A percentile compares a stretch with the other conserved stretches of the same genome.
Conservation (phyloP, 225 moss, liverwort and hornwort species). For the Ulota crispa region DNA sequence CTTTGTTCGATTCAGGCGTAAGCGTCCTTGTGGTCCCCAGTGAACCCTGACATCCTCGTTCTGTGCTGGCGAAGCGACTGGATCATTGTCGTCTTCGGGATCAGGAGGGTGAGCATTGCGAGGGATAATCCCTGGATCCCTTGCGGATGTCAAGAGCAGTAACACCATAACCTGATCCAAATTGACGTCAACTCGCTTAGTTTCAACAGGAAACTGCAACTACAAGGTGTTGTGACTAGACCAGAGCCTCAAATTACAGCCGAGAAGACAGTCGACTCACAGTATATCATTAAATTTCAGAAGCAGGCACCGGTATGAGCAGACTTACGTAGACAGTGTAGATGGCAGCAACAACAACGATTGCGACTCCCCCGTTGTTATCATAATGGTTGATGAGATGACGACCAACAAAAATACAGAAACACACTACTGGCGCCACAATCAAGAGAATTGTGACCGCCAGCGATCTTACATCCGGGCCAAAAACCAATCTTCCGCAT, state of each 20-base stretch:
- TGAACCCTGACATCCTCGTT: constrained; percentile 6
- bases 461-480: constrained; percentile 95
- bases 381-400: constrained; percentile 55
- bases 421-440: constrained; percentile 72
- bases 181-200: not conserved
- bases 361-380: constrained; percentile 57
- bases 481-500: constrained; percentile 88
- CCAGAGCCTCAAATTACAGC: not conserved
- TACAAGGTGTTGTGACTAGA: not conserved
- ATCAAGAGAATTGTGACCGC: constrained; percentile 82
- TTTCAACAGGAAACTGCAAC: not conserved
- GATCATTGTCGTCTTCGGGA: constrained; percentile 86
- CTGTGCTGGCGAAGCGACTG: constrained; percentile 46
- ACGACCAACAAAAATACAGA: constrained; percentile 82
- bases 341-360: constrained; percentile 59
- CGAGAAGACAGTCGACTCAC: no score
- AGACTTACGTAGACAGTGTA: constrained; percentile 73
- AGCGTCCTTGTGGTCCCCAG: constrained; percentile 76
- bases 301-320: not conserved
- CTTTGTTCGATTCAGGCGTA: constrained; percentile 82
- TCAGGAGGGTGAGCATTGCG: constrained; percentile 89
- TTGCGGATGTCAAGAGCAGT: constrained; percentile 84
- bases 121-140: constrained; percentile 95
- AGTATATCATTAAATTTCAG: no score
- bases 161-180: constrained; percentile 71